Evolutionary conservation across 306 rosid species (phyloP), one percentile per base, ranked within the genome.

Genomic region (Bauhinia variegata): DNA sequence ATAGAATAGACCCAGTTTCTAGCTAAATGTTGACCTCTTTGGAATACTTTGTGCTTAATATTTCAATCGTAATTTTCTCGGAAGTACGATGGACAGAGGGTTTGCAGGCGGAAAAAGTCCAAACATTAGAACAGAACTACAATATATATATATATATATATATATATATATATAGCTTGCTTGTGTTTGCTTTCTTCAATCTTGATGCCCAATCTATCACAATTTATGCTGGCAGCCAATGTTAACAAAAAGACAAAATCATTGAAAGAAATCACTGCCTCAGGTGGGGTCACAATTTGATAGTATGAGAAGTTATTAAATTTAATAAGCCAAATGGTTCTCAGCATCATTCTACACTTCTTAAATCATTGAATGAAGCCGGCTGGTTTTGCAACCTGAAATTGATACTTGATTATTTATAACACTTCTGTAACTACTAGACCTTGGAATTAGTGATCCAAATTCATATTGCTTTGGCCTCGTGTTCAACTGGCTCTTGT

Each of bases 1-100:
- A 59, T 63, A 52, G 75, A 58, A 57, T 72, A 37, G 38, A 55
- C 61, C 62, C 63, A 68, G 36, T 61, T 19, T 73, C 60, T 76
- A 44, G 72, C 56, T 80, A 54, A 72, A 54, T 52, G 13, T 47
- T 9, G 39, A 46, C 47, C 69, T 47, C 32, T n/a, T 69, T 42
- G 75, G 58, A 39, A 32, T 48, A 47, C 69, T 56, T 5, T 42
- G 15, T 30, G 23, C 60, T 49, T 17, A 37, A 48, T 39, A 19
- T 46, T 61, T 33, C 13, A 6, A 56, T 38, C 12, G 0, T 17
- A 33, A 15, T 82, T 33, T 60, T 16, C 7, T 4, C 39, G 7
- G 51, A 15, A 38, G 72, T 78, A 4, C 32, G 28, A 42, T 49
- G 46, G 41, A 37, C 39, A 17, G 41, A 62, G 12, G 43, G 43